Conservation (phyloP, 2,329 filamentous ascomycete genomes). For the Hypomyces rosellus region DNA sequence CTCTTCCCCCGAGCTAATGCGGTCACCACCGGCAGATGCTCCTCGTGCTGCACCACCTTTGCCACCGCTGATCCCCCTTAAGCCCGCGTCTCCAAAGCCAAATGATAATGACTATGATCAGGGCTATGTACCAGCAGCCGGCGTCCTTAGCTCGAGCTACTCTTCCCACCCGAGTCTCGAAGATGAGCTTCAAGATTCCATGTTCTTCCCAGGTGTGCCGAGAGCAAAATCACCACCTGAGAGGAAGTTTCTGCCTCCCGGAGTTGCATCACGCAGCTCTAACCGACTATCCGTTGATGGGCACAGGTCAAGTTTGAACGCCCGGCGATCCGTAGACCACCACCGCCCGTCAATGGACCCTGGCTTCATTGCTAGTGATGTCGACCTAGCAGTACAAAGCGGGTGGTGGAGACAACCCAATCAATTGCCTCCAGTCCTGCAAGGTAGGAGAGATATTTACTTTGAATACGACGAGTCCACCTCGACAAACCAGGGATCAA, state of each 20-base stretch:
- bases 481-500: conserved; percentile 61
- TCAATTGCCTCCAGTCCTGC: conserved; percentile 71
- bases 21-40: conserved; percentile 64
- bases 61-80: conserved; percentile 31
- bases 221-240: conserved; percentile 40
- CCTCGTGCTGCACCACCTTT: conserved; percentile 66
- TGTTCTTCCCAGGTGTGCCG: conserved; percentile 42
- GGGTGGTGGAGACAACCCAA: conserved; percentile 86
- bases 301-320: conserved; percentile 33
- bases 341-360: conserved; percentile 68
- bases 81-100: conserved; percentile 25
- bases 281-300: conserved; percentile 30
- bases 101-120: conserved; percentile 66
- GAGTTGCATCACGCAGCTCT: conserved; percentile 20
- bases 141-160: conserved; percentile 20
- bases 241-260: conserved; percentile 38
- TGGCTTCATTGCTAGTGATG: conserved; percentile 79
- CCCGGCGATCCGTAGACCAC: conserved; percentile 65
- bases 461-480: conserved; percentile 76
- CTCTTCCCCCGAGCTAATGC: conserved; percentile 44
- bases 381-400: conserved; percentile 68
- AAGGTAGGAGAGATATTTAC: conserved; percentile 75
- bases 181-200: conserved; percentile 36
- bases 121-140: conserved; percentile 39
- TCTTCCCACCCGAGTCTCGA: conserved; percentile 11